phyloP scores from a whole-genome alignment of 2,329 filamentous ascomycete genomes.

The Sphaerulina vaccinii region DNA sequence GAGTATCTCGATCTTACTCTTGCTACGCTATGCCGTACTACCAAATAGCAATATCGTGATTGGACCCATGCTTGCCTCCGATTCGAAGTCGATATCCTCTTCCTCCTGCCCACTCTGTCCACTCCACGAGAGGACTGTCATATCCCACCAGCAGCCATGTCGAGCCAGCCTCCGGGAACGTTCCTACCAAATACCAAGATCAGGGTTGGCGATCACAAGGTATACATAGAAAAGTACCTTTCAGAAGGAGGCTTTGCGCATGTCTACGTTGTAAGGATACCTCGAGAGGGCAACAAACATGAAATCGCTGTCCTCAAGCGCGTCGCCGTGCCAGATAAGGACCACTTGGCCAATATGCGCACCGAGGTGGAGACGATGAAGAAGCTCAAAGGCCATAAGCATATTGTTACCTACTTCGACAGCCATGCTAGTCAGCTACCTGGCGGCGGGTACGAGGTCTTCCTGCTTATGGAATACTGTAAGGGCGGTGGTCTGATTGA shows the following conservation, averaged over 20 bases:
- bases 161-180: conserved; percentile 60
- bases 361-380: conserved; percentile 99
- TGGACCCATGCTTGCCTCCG: not conserved
- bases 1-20: no score
- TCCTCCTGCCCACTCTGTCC: not conserved
- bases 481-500: conserved; percentile 93
- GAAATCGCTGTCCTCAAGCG: conserved; percentile 86
- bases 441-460: conserved; percentile 94
- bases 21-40: not conserved
- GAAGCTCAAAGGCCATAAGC: conserved; percentile 91
- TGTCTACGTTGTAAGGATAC: conserved; percentile 91
- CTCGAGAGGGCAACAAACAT: conserved; percentile 71
- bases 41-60: not conserved
- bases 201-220: conserved; percentile 87
- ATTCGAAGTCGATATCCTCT: not conserved
- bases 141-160: not conserved
- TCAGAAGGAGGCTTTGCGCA: conserved; percentile 98
- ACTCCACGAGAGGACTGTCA: not conserved
- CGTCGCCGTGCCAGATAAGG: conserved; percentile 95
- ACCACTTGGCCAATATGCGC: conserved; percentile 90
- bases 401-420: conserved; percentile 97
- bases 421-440: conserved; percentile 94
- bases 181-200: conserved; percentile 95
- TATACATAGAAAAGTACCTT: conserved; percentile 94
- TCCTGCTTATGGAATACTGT: conserved; percentile 97